Evolutionary conservation across 2,329 filamentous ascomycete species (phyloP).

Genomic region (Cyphellophora attinorum): DNA sequence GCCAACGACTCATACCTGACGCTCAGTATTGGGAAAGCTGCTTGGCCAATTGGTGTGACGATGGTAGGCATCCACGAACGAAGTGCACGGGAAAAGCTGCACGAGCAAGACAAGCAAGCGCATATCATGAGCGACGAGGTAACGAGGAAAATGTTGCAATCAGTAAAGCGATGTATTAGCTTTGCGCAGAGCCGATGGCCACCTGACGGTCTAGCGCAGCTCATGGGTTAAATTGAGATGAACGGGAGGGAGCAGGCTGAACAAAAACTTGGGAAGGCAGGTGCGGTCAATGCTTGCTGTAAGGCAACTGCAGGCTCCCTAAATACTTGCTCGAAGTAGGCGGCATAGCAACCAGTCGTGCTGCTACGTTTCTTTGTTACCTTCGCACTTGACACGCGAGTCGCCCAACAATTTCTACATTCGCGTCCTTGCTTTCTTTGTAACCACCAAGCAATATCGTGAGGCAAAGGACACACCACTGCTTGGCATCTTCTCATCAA

Average conservation of each 20-base stretch:
- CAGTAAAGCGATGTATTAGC: conserved; percentile 91
- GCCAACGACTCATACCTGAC: conserved; percentile 92
- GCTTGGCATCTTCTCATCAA: too few species aligned
- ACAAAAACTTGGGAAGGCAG: too few species aligned
- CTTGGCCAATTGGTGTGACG: conserved; percentile 98
- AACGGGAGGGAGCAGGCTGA: not conserved
- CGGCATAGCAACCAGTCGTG: too few species aligned
- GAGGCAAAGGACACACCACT: too few species aligned
- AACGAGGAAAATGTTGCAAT: conserved; percentile 91
- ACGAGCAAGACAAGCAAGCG: conserved; percentile 68
- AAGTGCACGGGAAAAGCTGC: conserved; percentile 87
- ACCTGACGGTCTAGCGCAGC: conserved; percentile 78
- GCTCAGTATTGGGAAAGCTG: conserved; percentile 89
- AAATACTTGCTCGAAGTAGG: too few species aligned
- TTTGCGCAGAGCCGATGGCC: conserved; percentile 97
- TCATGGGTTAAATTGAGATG: conserved; percentile 66
- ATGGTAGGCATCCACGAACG: conserved; percentile 99
- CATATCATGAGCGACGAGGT: conserved; percentile 97
- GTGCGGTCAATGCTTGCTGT: too few species aligned
- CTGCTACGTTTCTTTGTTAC: too few species aligned
- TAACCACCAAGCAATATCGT: too few species aligned
- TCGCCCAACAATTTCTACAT: too few species aligned
- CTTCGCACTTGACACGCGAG: too few species aligned
- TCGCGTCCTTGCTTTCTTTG: too few species aligned
- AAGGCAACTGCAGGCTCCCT: too few species aligned